Evolutionary conservation across 441 rosid genomes (phyloP).

Genomic region (Pelargonium fulgidum): DNA sequence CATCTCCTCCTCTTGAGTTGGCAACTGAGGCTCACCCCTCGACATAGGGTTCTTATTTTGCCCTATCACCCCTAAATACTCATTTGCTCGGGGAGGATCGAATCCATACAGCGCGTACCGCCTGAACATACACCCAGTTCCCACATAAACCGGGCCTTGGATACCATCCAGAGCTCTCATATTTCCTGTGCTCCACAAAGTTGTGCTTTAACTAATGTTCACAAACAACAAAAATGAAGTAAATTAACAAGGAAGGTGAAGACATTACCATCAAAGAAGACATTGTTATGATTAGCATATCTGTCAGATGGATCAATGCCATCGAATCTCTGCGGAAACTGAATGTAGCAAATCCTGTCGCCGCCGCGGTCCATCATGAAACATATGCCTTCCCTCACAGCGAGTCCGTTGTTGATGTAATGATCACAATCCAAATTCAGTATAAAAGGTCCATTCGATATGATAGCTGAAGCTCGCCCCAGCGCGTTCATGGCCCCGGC

Average conservation of each 20-base stretch:
- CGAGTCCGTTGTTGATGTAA: slow-evolving; percentile 66
- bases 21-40: slow-evolving; percentile 35
- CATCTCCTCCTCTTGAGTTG: slow-evolving; percentile 27
- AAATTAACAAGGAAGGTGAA: too few relatives aligned
- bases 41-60: slow-evolving; percentile 49
- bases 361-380: slow-evolving; percentile 91
- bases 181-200: slow-evolving; percentile 16
- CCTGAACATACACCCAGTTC: slow-evolving; percentile 82
- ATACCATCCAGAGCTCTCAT: slow-evolving; percentile 88
- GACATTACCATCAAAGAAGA: slow-evolving; percentile 64
- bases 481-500: slow-evolving; percentile 90
- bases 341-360: slow-evolving; percentile 69
- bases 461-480: slow-evolving; percentile 71
- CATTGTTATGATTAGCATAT: slow-evolving; percentile 80
- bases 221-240: too few relatives aligned
- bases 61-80: slow-evolving; percentile 65
- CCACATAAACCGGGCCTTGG: slow-evolving; percentile 91
- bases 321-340: slow-evolving; percentile 87
- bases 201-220: too few relatives aligned
- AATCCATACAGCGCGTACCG: slow-evolving; percentile 82
- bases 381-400: slow-evolving; percentile 87
- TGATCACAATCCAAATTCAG: slow-evolving; percentile 86
- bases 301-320: slow-evolving; percentile 86
- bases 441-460: slow-evolving; percentile 86
- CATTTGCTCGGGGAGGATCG: slow-evolving; percentile 70